Evolutionary conservation across 129 eudicot genomes (phyloP).

Genomic region (Logfia minima): DNA sequence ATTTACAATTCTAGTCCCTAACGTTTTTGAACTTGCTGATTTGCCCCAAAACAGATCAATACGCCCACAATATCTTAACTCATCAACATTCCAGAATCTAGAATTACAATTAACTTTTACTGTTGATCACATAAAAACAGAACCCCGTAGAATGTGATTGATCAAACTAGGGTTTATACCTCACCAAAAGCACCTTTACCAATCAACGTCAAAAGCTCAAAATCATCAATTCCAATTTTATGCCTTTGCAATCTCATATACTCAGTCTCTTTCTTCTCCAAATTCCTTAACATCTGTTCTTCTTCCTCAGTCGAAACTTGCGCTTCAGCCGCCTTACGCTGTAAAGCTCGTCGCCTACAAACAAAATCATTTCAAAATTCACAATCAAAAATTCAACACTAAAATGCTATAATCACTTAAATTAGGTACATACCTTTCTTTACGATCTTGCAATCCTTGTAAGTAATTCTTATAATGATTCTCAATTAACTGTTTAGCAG

Average conservation of each 20-base stretch:
- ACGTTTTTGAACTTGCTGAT: constrained; percentile 9
- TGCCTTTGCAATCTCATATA: constrained; percentile 96
- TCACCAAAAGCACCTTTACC: constrained; percentile 97
- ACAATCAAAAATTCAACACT: not conserved
- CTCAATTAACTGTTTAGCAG: constrained; percentile 85
- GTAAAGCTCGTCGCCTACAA: constrained; percentile 72
- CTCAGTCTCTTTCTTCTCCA: constrained; percentile 86
- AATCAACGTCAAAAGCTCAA: constrained; percentile 80
- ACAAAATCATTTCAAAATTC: constrained; percentile 1
- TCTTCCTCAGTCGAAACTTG: constrained; percentile 77
- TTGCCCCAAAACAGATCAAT: constrained; percentile 21
- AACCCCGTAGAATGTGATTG: not conserved
- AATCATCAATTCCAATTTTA: constrained; percentile 89
- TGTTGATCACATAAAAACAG: not conserved
- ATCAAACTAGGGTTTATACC: constrained; percentile 40
- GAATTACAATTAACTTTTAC: constrained; percentile 7
- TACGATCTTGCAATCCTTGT: constrained; percentile 88
- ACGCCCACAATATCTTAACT: not conserved
- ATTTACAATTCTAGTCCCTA: not conserved
- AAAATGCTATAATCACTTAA: not conserved
- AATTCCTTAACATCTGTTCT: constrained; percentile 74
- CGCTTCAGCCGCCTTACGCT: constrained; percentile 81
- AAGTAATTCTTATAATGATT: constrained; percentile 85
- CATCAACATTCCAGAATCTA: not conserved
- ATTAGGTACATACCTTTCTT: constrained; percentile 52